Percentiles rank a stretch among this genome's conserved stretches.
Conservation (phyloP, 179 eudicot species). For the Actinidia chinensis region DNA sequence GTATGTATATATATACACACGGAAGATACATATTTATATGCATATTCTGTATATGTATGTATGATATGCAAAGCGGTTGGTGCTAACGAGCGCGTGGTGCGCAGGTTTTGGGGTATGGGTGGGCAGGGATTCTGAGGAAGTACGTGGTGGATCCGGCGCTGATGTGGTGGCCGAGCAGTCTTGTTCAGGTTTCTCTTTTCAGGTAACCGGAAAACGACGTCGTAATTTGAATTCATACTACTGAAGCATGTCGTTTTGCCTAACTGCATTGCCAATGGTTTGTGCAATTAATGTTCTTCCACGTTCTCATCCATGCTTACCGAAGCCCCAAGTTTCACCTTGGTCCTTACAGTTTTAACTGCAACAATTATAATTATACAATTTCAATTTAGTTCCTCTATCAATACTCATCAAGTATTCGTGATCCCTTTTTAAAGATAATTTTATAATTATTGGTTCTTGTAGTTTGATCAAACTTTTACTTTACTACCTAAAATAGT, state of each 20-base stretch:
- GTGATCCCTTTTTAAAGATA: no score
- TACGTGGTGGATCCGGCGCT: conserved; percentile 78
- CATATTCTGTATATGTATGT: background rate
- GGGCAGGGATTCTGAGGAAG: conserved; percentile 75
- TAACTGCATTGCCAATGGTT: background rate
- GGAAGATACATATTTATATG: no score
- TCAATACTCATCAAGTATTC: no score
- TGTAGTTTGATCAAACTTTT: no score
- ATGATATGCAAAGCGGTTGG: background rate
- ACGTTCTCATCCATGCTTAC: background rate
- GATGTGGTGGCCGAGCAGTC: conserved; percentile 86
- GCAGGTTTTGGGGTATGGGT: conserved; percentile 78
- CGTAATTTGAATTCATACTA: background rate
- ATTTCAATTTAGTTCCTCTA: no score
- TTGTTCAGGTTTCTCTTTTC: conserved; percentile 79
- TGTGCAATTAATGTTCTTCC: background rate
- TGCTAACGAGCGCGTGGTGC: background rate
- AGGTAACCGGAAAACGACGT: conserved; percentile 29
- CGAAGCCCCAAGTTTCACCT: no score
- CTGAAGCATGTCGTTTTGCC: no score
- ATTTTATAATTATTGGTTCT: no score
- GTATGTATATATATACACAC: background rate
- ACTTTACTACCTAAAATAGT: no score
- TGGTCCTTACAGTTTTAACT: no score
- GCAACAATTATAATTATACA: no score